Evolutionary conservation across 2,329 filamentous ascomycete species (phyloP).

Genomic region (Xylariaceae sp.): DNA sequence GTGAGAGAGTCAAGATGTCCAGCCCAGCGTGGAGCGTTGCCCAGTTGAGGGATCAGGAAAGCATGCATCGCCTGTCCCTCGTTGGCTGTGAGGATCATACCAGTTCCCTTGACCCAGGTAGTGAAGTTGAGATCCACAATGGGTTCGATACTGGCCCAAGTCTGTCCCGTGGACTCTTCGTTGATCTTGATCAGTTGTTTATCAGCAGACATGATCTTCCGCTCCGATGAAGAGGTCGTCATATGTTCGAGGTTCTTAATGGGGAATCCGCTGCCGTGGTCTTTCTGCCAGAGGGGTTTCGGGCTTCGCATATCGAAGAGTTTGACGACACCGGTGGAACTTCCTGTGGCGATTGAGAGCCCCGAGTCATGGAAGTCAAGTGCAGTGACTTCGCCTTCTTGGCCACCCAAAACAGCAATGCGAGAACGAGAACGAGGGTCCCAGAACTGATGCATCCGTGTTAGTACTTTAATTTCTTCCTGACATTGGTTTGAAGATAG

Average conservation of each 20-base stretch:
- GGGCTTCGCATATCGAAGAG: constrained; percentile 90
- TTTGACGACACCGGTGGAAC: constrained; percentile 81
- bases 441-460: constrained; percentile 58
- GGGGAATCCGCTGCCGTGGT: constrained; percentile 91
- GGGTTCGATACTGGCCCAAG: constrained; percentile 95
- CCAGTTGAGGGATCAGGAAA: constrained; percentile 91
- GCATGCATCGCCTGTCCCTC: constrained; percentile 93
- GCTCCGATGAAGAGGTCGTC: constrained; percentile 67
- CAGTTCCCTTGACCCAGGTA: constrained; percentile 84
- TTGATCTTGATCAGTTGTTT: constrained; percentile 97
- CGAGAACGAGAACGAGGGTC: constrained; percentile 79
- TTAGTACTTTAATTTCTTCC: constrained; percentile 3
- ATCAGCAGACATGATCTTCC: constrained; percentile 87
- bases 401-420: constrained; percentile 67
- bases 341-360: constrained; percentile 77
- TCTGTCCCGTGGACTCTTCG: constrained; percentile 74
- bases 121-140: constrained; percentile 93
- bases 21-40: constrained; percentile 92
- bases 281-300: constrained; percentile 78
- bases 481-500: not conserved
- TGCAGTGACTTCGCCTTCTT: constrained; percentile 73
- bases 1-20: constrained; percentile 95
- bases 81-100: constrained; percentile 87
- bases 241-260: constrained; percentile 77
- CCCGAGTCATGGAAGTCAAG: constrained; percentile 81